Base-by-base conservation (phyloP, 1,139 yeast species). In the Yamadazyma membranifaciens region DNA sequence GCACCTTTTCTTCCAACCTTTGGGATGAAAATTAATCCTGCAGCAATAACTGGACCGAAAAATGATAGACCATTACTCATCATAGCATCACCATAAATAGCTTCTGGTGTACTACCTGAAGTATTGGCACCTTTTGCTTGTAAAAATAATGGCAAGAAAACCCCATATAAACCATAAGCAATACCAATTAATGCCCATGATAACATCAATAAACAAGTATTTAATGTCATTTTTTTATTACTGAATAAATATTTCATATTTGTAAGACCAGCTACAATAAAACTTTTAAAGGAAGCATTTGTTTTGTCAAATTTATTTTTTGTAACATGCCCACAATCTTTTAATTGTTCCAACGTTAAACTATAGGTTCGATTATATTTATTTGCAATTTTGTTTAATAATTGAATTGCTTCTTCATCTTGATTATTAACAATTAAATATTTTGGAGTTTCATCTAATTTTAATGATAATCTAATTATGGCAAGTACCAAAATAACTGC, bases 21-120 rank as follows among this genome's bases (percentile, higher is more conserved):
- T 2, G 79, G 81, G 44, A 75, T 54, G 37, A 63, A 59, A 41
- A 73, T 62, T 35, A 74, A 43, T 4, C 57, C 60, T 36, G 77
- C 81, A 5, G 78, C 85, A 34, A 80, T 57, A 12, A 78, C 48
- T 6, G 86, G 85, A 9, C 86, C 87, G 40, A 74, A 71, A 30
- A 77, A 75, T 30, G 80, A 71, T 22, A 69, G 66, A 26, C 72
- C 65, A 48, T 75, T 75, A 36, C 74, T 72, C 39, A 81, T 66
- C 37, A 75, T 60, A 34, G 75, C 72, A 55, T 80, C 76, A 51
- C 82, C 62, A 58, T 79, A 80, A n/a, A 67, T 64, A 17, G 68
- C 62, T 36, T 51, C 55, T 25, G 67, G 56, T 31, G 68, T 57
- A 24, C 54, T 47, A 1, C 65, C 66, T 11, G 69, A 55, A 9